Evolutionary conservation across 768 basidiomycete species (phyloP).

Genomic region (Auriscalpium microsporum): DNA sequence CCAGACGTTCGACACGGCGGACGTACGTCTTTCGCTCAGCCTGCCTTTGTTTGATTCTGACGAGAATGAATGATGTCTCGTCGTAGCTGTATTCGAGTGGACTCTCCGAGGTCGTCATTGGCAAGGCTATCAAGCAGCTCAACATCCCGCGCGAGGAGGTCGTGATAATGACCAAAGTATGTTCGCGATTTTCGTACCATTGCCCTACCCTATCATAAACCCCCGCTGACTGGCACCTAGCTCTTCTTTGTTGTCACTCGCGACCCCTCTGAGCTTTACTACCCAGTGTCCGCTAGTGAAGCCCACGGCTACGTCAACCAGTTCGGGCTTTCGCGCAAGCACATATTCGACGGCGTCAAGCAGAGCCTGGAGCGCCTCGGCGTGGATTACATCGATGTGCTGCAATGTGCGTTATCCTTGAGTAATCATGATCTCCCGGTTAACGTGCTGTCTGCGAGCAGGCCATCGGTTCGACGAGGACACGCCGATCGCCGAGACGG

Average conservation of each 20-base stretch:
- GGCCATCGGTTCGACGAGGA: constrained; percentile 24
- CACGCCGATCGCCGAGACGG: constrained; percentile 20
- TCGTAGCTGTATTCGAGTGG: constrained; percentile 21
- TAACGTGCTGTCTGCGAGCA: neutral
- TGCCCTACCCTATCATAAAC: too few species aligned
- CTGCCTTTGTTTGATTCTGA: neutral
- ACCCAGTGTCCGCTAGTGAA: constrained; percentile 28
- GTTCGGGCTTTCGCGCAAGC: constrained; percentile 25
- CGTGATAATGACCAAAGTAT: constrained; percentile 1
- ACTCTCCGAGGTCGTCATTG: constrained; percentile 26
- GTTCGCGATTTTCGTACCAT: neutral
- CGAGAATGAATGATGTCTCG: neutral
- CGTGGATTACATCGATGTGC: constrained; percentile 37
- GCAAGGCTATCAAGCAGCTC: constrained; percentile 28
- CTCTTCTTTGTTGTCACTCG: neutral
- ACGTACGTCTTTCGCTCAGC: constrained; percentile 1
- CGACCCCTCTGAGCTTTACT: constrained; percentile 19
- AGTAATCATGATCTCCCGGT: neutral
- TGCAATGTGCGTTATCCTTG: constrained; percentile 25
- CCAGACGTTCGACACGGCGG: constrained; percentile 23
- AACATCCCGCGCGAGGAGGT: constrained; percentile 29
- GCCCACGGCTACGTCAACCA: constrained; percentile 22
- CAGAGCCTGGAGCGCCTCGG: constrained; percentile 33
- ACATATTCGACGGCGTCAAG: constrained; percentile 41
- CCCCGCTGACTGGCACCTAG: neutral